Evolutionary conservation across 176 grass and related monocot genomes (phyloP), one percentile per base, ranked within the genome.

Genomic region (Eleusine coracana): DNA sequence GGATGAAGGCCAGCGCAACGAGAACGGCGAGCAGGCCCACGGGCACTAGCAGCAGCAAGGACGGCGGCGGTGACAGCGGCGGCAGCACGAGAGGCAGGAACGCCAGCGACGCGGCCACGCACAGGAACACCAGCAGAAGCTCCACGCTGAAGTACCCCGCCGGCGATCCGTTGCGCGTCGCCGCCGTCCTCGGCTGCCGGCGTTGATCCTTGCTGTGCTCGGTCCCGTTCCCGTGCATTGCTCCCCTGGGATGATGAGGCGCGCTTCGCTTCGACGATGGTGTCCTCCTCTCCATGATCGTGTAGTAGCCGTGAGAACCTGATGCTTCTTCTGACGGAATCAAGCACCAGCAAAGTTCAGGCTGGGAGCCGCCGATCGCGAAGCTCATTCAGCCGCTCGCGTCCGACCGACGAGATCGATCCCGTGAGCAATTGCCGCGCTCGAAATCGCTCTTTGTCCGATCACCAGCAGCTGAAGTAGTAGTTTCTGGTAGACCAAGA

Each of bases 21-120:
- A 92, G 91, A 58, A 92, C 59, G 52, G 81, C 84, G 67, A 92
- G 87, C 34, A 92, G 81, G 66, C 81, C 61, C 10, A 92, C 77
- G 58, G 91, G 91, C 10, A 92, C 23, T 5, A 89, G 71, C 77
- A 92, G 84, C 28, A 92, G 82, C 72, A 84, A 50, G 67, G 64
- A 54, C 59, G 91, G 91, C 77, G 91, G 91, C 68, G 91, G 91
- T 11, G 91, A 63, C 23, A 92, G 62, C 52, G 91, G 84, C 49
- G 91, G 91, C 67, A 92, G 86, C 3, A 92, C 51, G 11, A 89
- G 91, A 36, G 91, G 91, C 72, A 92, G 87, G 77, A 92, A n/a
- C 49, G 75, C 60, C 37, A 92, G 87, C 78, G 81, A 92, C 45
- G 69, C 81, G 8, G 77, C 79, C 71, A 84, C 76, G 76, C 60